These are phyloP conservation scores for Penicillium polonicum DNA, from an alignment of 2,329 filamentous ascomycete species.

Conservation along the genomic window DNA sequence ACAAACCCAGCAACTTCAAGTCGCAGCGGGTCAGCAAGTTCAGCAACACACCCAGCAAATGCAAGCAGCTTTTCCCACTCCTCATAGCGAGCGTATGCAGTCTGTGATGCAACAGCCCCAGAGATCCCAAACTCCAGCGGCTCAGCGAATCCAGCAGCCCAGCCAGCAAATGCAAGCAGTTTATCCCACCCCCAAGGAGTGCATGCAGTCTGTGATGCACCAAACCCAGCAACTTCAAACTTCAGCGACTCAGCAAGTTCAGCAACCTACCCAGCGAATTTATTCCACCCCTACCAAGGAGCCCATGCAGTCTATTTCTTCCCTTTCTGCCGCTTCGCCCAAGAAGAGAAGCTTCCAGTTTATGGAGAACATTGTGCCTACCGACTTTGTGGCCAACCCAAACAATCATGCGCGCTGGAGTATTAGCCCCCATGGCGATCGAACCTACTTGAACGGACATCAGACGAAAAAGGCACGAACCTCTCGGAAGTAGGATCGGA, in stretches of 20 bases:
- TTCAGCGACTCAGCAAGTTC: background rate
- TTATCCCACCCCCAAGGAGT: background rate
- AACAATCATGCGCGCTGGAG: conserved; percentile 26
- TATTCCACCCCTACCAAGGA: background rate
- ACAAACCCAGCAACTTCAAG: background rate
- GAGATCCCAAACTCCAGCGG: background rate
- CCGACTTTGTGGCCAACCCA: conserved; percentile 25
- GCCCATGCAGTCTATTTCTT: background rate
- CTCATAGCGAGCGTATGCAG: background rate
- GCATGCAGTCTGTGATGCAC: background rate
- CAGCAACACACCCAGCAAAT: background rate
- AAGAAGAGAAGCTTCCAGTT: conserved; percentile 16
- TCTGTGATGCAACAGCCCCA: background rate
- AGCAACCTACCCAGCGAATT: background rate
- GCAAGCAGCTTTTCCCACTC: background rate
- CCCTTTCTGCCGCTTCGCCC: background rate
- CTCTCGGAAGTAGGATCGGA: background rate
- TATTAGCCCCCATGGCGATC: conserved; percentile 12
- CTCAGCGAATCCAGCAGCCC: background rate
- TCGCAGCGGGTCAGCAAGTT: background rate
- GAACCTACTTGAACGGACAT: conserved; percentile 22
- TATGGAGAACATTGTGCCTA: conserved; percentile 15
- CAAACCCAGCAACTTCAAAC: background rate
- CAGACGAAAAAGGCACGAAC: conserved; percentile 7
- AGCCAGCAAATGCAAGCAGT: too few species aligned